These are phyloP conservation scores for Mycena indigotica DNA, from an alignment of 768 basidiomycete species.

Conservation along the genomic window DNA sequence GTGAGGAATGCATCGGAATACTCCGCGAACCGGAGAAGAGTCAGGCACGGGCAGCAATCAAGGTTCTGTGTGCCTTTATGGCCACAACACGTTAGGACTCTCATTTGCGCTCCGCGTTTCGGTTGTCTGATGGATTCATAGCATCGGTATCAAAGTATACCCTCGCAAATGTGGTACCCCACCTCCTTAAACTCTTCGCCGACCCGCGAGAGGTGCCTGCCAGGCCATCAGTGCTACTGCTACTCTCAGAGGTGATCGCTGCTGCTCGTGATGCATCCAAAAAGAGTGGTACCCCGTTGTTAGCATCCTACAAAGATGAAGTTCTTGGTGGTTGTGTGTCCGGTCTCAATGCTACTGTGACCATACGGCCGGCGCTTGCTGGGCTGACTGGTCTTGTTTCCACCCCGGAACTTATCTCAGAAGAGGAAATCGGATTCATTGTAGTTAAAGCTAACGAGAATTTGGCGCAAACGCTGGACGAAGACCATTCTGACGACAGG, in stretches of 20 bases:
- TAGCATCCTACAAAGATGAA: constrained; percentile 68
- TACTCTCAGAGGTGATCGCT: constrained; percentile 66
- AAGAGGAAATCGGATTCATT: constrained; percentile 77
- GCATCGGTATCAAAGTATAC: constrained; percentile 72
- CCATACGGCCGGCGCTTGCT: constrained; percentile 61
- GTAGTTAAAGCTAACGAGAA: constrained; percentile 77
- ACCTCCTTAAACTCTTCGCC: constrained; percentile 75
- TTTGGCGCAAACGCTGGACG: constrained; percentile 52
- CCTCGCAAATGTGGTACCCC: constrained; percentile 68
- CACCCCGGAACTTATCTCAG: constrained; percentile 60
- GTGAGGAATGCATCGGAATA: constrained; percentile 77
- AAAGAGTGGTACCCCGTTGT: constrained; percentile 41
- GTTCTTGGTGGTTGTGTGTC: constrained; percentile 65
- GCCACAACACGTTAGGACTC: constrained; percentile 70
- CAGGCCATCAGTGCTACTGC: constrained; percentile 64
- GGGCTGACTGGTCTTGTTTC: constrained; percentile 69
- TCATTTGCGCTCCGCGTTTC: constrained; percentile 7
- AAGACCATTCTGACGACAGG: constrained; percentile 58
- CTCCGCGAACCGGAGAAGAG: constrained; percentile 92
- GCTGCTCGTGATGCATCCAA: constrained; percentile 49
- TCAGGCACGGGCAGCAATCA: constrained; percentile 86
- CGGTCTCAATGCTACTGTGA: constrained; percentile 54
- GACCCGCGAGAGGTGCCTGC: constrained; percentile 69
- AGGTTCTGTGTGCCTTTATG: constrained; percentile 77
- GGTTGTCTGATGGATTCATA: constrained; percentile 30